These are phyloP conservation scores for Talaromyces proteolyticus DNA, from an alignment of 495 filamentous ascomycete genomes.

Conservation along the genomic window DNA sequence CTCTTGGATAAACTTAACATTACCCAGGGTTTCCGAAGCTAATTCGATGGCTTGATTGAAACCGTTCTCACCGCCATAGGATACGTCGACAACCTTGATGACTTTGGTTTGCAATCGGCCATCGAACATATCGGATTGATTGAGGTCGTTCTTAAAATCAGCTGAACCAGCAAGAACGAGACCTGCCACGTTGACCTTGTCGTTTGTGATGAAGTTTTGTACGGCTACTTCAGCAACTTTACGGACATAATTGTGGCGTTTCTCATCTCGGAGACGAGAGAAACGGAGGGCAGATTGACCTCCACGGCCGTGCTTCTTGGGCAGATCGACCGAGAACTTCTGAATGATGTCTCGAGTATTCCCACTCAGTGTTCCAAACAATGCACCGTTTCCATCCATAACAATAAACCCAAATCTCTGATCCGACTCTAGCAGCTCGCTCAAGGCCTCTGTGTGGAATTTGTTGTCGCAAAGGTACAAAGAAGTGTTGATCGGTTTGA, in stretches of 20 bases:
- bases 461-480: constrained; percentile 99
- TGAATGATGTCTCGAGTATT: constrained; percentile 97
- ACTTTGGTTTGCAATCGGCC: constrained; percentile 85
- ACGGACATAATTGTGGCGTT: constrained; percentile 98
- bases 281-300: constrained; percentile 99
- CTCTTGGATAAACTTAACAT: constrained; percentile 99
- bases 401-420: constrained; percentile 99
- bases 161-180: constrained; percentile 93
- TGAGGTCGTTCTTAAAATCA: constrained; percentile 99
- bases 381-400: constrained; percentile 97
- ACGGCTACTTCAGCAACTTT: constrained; percentile 97
- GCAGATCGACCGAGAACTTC: constrained; percentile 94
- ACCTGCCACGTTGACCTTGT: constrained; percentile 96
- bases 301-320: constrained; percentile 99
- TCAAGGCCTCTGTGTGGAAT: constrained; percentile 96
- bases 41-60: constrained; percentile 99
- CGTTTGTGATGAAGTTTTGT: constrained; percentile 95
- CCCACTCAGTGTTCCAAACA: constrained; percentile 93
- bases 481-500: constrained; percentile 99
- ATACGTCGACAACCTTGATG: constrained; percentile 98
- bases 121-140: constrained; percentile 97
- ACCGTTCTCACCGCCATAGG: constrained; percentile 97
- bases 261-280: constrained; percentile 97
- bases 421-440: constrained; percentile 94
- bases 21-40: constrained; percentile 90